These are phyloP conservation scores for Zymoseptoria pseudotritici DNA, from an alignment of 2,329 filamentous ascomycete genomes.

Conservation along the genomic window DNA sequence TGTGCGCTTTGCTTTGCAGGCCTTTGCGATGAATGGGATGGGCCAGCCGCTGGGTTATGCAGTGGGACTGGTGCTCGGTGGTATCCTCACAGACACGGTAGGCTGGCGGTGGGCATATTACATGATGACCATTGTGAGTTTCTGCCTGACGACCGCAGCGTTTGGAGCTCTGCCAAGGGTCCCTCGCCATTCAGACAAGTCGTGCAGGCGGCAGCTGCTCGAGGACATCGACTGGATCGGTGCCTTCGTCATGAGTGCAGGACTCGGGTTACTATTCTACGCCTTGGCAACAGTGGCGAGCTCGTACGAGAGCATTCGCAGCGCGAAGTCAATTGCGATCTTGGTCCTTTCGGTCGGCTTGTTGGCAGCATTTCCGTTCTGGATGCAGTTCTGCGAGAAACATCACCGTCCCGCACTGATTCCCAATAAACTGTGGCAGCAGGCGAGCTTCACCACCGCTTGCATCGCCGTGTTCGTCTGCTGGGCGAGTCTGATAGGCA, in stretches of 20 bases:
- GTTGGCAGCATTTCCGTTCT: slow-evolving; percentile 46
- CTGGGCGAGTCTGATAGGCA: slow-evolving; percentile 33
- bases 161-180: not conserved
- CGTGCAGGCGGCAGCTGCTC: slow-evolving; percentile 20
- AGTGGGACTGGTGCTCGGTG: slow-evolving; percentile 45
- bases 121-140: not conserved
- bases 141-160: not conserved
- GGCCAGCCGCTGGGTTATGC: slow-evolving; percentile 46
- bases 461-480: slow-evolving; percentile 40
- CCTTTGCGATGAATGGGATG: slow-evolving; percentile 44
- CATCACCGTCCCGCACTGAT: slow-evolving; percentile 48
- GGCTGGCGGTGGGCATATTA: slow-evolving; percentile 49
- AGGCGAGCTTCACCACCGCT: slow-evolving; percentile 47
- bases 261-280: slow-evolving; percentile 45
- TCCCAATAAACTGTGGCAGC: slow-evolving; percentile 56
- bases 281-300: slow-evolving; percentile 28
- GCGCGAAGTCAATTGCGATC: slow-evolving; percentile 27
- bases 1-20: slow-evolving; percentile 12
- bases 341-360: slow-evolving; percentile 38
- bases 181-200: not conserved
- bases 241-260: slow-evolving; percentile 39
- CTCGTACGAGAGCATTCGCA: slow-evolving; percentile 10
- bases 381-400: slow-evolving; percentile 46
- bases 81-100: slow-evolving; percentile 41
- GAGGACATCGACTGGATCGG: slow-evolving; percentile 50